phyloP scores from a whole-genome alignment of 1,284 basidiomycete species.

The Bondarzewia mesenterica region DNA sequence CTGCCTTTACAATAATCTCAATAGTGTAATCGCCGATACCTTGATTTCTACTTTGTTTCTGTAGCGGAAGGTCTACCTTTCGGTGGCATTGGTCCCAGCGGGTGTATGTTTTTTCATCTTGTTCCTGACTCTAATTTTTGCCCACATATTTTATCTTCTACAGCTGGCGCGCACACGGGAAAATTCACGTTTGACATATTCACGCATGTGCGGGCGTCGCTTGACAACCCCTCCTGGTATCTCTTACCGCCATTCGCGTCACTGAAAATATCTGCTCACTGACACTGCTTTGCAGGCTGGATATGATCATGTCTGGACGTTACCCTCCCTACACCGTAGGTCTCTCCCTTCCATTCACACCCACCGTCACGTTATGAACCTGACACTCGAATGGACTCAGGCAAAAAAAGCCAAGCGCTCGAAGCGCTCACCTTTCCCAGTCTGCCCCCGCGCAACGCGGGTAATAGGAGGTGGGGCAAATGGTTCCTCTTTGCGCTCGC shows the following conservation, averaged over 20 bases:
- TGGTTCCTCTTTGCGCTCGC: constrained; percentile 17
- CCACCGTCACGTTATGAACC: background rate
- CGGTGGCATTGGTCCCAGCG: constrained; percentile 66
- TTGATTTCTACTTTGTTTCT: background rate
- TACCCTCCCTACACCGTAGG: constrained; percentile 61
- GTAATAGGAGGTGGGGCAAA: constrained; percentile 17
- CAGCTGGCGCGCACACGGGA: constrained; percentile 56
- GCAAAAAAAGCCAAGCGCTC: constrained; percentile 22
- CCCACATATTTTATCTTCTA: background rate
- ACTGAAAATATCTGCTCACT: too few species aligned
- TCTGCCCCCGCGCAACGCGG: constrained; percentile 28
- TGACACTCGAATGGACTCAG: constrained; percentile 1
- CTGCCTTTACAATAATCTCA: background rate
- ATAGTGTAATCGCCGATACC: background rate
- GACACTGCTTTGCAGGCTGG: constrained; percentile 34
- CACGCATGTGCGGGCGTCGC: constrained; percentile 52
- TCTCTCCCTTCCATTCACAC: background rate
- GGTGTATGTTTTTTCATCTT: constrained; percentile 38
- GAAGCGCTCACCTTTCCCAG: constrained; percentile 16
- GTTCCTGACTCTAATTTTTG: background rate
- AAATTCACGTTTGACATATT: constrained; percentile 64
- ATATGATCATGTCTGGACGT: constrained; percentile 45
- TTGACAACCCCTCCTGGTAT: constrained; percentile 62
- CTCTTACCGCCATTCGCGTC: constrained; percentile 9
- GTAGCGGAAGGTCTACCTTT: constrained; percentile 62